phyloP scores from a whole-genome alignment of 192 early-diverging fungal species.

The Coemansia sp. region DNA sequence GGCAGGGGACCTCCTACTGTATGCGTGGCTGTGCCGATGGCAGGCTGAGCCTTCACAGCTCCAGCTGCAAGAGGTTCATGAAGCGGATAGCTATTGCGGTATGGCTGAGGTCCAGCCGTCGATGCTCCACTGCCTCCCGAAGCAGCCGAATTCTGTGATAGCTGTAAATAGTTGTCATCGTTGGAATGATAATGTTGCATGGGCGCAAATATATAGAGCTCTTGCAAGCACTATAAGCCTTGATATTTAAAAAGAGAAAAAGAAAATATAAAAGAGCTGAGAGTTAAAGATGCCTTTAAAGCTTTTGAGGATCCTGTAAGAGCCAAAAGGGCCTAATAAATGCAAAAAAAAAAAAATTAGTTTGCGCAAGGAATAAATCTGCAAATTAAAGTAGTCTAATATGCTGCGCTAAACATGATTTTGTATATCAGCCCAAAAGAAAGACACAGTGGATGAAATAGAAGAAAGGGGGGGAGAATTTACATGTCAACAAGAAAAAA shows the following conservation, averaged over 20 bases:
- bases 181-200: constrained; percentile 34
- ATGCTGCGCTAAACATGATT: constrained; percentile 9
- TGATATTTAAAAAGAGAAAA: neutral
- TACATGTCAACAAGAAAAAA: constrained; percentile 4
- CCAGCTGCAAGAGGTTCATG: constrained; percentile 7
- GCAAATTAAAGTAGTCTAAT: constrained; percentile 9
- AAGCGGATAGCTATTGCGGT: constrained; percentile 31
- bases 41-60: neutral
- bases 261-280: neutral
- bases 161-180: constrained; percentile 37
- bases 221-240: neutral
- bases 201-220: constrained; percentile 3
- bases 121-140: constrained; percentile 14
- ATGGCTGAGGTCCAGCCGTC: constrained; percentile 38
- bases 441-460: constrained; percentile 4
- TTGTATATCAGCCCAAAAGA: neutral
- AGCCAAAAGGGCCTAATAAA: too few relatives aligned
- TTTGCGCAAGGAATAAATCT: neutral
- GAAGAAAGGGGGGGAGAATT: neutral
- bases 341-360: too few relatives aligned
- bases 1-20: neutral
- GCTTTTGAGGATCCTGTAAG: neutral
- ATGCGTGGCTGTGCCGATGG: constrained; percentile 6
- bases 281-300: neutral
- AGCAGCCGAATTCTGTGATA: constrained; percentile 22